Conservation (phyloP, 108 stramenopile species). For the Fistulifera pelliculosa region DNA sequence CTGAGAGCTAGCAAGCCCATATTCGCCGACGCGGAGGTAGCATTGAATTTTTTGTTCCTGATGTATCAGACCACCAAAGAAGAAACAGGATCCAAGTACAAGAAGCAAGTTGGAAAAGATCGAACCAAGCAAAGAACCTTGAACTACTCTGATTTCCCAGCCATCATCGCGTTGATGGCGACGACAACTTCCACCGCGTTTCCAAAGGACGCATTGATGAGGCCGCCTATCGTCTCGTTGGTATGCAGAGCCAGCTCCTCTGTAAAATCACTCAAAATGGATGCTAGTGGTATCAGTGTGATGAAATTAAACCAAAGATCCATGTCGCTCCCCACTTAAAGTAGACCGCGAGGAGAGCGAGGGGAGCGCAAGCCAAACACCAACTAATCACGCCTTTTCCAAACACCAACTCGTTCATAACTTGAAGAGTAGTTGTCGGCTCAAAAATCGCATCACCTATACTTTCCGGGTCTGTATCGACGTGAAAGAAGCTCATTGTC, state of each 20-base stretch:
- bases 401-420: no score
- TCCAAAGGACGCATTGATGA: constrained; percentile 96
- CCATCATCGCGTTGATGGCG: constrained; percentile 73
- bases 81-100: constrained; percentile 93
- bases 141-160: constrained; percentile 84
- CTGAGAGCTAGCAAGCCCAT: constrained; percentile 72
- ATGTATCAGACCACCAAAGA: constrained; percentile 83
- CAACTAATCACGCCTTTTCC: constrained; percentile 33
- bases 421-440: no score
- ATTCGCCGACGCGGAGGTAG: constrained; percentile 60
- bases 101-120: constrained; percentile 92
- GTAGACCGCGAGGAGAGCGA: constrained; percentile 30
- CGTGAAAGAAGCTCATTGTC: no score
- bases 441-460: no score
- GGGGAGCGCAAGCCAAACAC: constrained; percentile 55
- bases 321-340: constrained; percentile 38
- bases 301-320: constrained; percentile 87
- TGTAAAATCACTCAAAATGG: constrained; percentile 90
- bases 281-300: constrained; percentile 88
- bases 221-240: constrained; percentile 88
- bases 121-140: constrained; percentile 91
- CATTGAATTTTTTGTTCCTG: constrained; percentile 85
- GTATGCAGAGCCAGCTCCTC: constrained; percentile 95
- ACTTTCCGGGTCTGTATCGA: no score
- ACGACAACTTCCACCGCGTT: constrained; percentile 94